Evolutionary conservation across 1,284 basidiomycete genomes (phyloP).

Genomic region (Sanguinoderma infundibulare): DNA sequence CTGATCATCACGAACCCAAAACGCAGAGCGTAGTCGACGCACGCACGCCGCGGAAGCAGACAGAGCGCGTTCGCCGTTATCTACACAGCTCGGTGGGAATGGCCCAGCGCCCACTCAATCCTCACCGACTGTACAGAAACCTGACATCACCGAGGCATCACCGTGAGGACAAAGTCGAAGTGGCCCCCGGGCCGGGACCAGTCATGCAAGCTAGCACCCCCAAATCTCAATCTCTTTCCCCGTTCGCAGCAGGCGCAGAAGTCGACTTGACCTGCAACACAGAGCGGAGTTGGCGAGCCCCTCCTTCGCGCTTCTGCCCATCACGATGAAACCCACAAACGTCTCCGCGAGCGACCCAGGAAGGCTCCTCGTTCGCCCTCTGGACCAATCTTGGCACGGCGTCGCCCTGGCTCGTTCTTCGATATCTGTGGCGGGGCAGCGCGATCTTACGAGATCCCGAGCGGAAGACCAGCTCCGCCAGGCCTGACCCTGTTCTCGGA

Average conservation of each 20-base stretch:
- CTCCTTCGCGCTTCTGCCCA: conserved; percentile 11
- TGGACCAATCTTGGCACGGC: background rate
- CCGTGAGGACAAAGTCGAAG: background rate
- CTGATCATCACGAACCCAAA: conserved; percentile 3
- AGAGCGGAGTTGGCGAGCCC: background rate
- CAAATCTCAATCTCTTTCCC: background rate
- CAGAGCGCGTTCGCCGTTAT: background rate
- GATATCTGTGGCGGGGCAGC: conserved; percentile 3
- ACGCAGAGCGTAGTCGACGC: background rate
- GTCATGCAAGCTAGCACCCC: background rate
- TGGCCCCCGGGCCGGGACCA: background rate
- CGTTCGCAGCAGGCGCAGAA: background rate
- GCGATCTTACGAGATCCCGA: conserved; percentile 24
- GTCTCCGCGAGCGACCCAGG: background rate
- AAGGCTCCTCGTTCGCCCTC: background rate
- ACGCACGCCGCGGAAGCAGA: background rate
- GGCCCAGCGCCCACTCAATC: background rate
- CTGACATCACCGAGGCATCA: background rate
- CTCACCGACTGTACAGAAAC: background rate
- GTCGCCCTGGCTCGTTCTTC: background rate
- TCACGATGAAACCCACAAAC: conserved; percentile 11
- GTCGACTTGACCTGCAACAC: background rate
- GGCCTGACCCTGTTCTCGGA: background rate
- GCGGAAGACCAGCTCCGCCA: too few relatives aligned
- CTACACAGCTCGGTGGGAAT: background rate